Evolutionary conservation across 108 stramenopile genomes (phyloP).

Genomic region (Epipyxis sp.): DNA sequence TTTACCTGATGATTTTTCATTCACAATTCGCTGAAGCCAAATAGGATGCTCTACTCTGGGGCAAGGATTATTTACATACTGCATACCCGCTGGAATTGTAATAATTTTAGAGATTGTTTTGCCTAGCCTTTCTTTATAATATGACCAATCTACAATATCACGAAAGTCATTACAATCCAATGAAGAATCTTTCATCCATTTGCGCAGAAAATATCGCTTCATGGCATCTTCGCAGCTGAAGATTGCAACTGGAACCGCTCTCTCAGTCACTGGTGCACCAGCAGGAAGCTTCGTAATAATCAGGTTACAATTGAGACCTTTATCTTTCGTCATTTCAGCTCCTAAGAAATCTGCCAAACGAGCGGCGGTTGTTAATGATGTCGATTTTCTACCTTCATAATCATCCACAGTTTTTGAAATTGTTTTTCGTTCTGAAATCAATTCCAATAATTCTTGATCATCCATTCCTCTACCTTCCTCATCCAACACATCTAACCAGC

Average conservation of each 20-base stretch:
- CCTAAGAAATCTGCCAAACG: conserved; percentile 96
- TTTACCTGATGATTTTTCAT: conserved; percentile 72
- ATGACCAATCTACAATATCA: conserved; percentile 78
- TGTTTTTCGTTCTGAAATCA: conserved; percentile 93
- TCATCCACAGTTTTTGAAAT: conserved; percentile 96
- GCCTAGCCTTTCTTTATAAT: conserved; percentile 89
- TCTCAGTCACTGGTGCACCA: conserved; percentile 91
- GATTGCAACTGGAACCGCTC: conserved; percentile 92
- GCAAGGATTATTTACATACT: conserved; percentile 87
- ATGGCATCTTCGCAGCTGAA: conserved; percentile 83
- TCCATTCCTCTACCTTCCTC: conserved; percentile 81
- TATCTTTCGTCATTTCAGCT: conserved; percentile 93
- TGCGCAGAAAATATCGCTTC: conserved; percentile 80
- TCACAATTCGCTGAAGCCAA: conserved; percentile 80
- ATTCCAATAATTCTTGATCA: conserved; percentile 88
- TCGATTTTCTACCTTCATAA: conserved; percentile 90
- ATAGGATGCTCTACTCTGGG: conserved; percentile 88
- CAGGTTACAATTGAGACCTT: conserved; percentile 95
- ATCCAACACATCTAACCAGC: conserved; percentile 97
- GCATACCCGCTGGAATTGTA: conserved; percentile 96
- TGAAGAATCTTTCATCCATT: conserved; percentile 84
- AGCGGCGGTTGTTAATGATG: conserved; percentile 92
- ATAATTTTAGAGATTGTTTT: conserved; percentile 97
- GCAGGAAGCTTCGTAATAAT: conserved; percentile 87
- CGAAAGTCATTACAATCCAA: conserved; percentile 85